Evolutionary conservation across 495 filamentous ascomycete species (phyloP).

Genomic region (Xylaria bambusicola): DNA sequence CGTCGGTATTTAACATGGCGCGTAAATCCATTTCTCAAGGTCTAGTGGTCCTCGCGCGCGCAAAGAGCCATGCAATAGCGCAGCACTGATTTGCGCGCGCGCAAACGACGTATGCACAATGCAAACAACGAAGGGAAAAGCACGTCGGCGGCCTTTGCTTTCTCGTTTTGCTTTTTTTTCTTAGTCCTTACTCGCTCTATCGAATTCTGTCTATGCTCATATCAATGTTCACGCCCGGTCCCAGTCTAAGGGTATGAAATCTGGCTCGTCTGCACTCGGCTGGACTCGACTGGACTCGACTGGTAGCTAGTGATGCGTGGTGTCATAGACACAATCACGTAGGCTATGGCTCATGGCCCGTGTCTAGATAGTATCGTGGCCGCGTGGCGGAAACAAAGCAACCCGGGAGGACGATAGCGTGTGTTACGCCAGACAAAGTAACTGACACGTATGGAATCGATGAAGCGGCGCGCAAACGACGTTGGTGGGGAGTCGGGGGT

Average conservation of each 20-base stretch:
- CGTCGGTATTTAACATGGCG: conserved; percentile 55
- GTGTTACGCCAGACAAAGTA: neutral
- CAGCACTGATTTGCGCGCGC: neutral
- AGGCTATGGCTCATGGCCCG: conserved; percentile 13
- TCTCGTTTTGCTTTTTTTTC: neutral
- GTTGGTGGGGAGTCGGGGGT: too few relatives aligned
- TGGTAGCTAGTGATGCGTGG: neutral
- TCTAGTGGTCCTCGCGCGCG: neutral
- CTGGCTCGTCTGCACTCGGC: neutral
- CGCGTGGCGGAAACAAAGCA: neutral
- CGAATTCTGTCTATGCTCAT: neutral
- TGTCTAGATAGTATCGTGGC: neutral
- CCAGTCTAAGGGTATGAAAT: neutral
- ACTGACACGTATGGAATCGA: neutral
- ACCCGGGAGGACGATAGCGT: neutral
- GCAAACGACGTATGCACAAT: conserved; percentile 2
- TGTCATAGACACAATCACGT: conserved; percentile 13
- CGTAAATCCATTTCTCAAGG: conserved; percentile 56
- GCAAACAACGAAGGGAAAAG: neutral
- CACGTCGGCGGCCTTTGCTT: neutral
- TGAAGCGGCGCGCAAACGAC: neutral
- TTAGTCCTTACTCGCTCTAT: neutral
- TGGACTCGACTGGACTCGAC: conserved; percentile 8
- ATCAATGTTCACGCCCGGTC: neutral
- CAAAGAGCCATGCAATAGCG: neutral